These are phyloP conservation scores for Hyaloraphidium curvatum DNA, from an alignment of 192 early-diverging fungal species.

Conservation along the genomic window DNA sequence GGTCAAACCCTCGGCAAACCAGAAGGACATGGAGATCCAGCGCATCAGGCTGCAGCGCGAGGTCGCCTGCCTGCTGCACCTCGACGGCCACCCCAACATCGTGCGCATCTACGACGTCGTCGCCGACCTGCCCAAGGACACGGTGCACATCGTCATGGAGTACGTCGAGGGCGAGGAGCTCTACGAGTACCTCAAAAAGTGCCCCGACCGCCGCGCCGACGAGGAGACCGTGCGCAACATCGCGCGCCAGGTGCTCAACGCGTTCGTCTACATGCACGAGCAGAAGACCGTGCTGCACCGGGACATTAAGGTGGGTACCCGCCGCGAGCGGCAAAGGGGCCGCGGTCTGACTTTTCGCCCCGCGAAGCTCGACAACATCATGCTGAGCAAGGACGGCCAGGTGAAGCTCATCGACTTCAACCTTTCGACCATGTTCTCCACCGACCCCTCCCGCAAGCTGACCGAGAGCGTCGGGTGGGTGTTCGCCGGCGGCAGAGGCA, in stretches of 20 bases:
- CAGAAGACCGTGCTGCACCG: conserved; percentile 2
- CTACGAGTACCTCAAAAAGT: neutral
- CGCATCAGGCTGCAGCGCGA: too few relatives aligned
- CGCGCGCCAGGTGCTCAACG: neutral
- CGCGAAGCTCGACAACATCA: neutral
- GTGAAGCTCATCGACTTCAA: neutral
- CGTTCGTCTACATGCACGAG: conserved; percentile 4
- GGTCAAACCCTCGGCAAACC: too few relatives aligned
- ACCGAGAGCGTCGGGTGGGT: neutral
- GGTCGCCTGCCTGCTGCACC: neutral
- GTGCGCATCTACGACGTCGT: neutral
- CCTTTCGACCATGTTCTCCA: neutral
- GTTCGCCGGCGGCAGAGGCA: too few relatives aligned
- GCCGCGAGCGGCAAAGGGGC: neutral
- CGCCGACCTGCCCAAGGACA: neutral
- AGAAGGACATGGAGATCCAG: too few relatives aligned
- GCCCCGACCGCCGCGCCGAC: neutral
- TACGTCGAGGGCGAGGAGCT: neutral
- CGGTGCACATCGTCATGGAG: neutral
- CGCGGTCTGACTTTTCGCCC: neutral
- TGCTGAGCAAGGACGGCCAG: neutral
- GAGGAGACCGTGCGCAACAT: neutral
- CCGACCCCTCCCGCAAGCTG: neutral
- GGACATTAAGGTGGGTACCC: conserved; percentile 4
- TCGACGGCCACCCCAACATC: neutral